A percentile compares a stretch with the other conserved stretches of the same genome.
Conservation (phyloP, 2,329 filamentous ascomycete genomes). For the Zarea fungicola region DNA sequence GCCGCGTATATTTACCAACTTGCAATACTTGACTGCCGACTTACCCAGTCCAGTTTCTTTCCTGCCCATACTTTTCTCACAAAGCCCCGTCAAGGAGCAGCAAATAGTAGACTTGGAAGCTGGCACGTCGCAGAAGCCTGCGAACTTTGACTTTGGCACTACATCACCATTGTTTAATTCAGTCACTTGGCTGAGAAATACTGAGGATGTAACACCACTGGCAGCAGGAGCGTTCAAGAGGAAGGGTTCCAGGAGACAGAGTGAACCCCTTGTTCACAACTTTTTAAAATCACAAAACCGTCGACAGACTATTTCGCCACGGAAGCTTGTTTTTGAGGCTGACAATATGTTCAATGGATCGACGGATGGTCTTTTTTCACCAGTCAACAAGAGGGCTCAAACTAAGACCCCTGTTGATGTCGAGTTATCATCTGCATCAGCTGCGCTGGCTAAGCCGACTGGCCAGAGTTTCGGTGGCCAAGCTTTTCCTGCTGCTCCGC, state of each 20-base stretch:
- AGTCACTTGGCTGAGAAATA: constrained; percentile 24
- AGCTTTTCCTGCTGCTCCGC: constrained; percentile 8
- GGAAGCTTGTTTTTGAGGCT: constrained; percentile 4
- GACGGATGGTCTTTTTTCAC: constrained; percentile 3
- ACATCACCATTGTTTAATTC: constrained; percentile 24
- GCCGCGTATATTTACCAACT: constrained; percentile 3
- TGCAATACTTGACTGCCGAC: neutral
- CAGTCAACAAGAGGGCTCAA: neutral
- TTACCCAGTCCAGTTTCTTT: constrained; percentile 5
- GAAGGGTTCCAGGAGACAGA: constrained; percentile 25
- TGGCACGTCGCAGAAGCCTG: constrained; percentile 14
- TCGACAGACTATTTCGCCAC: constrained; percentile 26
- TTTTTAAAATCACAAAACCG: constrained; percentile 20
- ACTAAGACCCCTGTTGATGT: neutral
- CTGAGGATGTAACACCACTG: constrained; percentile 17
- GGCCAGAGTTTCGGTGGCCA: neutral
- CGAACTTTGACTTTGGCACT: constrained; percentile 24
- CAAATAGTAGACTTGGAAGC: neutral
- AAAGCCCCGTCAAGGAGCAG: constrained; percentile 10
- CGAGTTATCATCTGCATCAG: neutral
- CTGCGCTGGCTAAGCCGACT: neutral
- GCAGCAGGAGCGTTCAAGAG: constrained; percentile 21
- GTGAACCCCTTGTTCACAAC: constrained; percentile 29
- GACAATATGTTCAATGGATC: neutral
- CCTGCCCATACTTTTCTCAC: constrained; percentile 1